A percentile compares a stretch with the other conserved stretches of the same genome.
Conservation (phyloP, 2,329 filamentous ascomycete genomes). For the Thelonectria blattea region DNA sequence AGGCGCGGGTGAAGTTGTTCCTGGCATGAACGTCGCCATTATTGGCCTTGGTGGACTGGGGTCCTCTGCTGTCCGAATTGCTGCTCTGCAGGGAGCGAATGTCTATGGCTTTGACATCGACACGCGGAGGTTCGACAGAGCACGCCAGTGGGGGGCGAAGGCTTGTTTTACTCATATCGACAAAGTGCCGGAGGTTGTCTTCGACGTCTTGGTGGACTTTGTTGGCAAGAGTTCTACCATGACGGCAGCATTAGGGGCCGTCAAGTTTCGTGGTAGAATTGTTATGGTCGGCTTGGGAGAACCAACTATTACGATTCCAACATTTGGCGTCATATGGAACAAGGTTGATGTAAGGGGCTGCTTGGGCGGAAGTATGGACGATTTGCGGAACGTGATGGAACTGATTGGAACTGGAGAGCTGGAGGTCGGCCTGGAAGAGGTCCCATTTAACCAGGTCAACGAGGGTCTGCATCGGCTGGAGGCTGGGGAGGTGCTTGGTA, state of each 20-base stretch:
- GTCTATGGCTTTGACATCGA: conserved; percentile 18
- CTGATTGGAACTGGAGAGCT: no score
- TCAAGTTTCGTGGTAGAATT: conserved; percentile 4
- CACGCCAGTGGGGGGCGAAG: not conserved
- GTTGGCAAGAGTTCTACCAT: conserved; percentile 1
- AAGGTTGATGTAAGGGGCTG: no score
- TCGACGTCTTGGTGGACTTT: conserved; percentile 21
- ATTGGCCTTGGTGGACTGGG: conserved; percentile 16
- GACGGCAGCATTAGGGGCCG: not conserved
- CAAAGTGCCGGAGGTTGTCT: not conserved
- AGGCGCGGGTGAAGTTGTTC: not conserved
- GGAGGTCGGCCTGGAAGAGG: no score
- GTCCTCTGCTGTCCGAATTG: conserved; percentile 4
- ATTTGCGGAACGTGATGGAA: no score
- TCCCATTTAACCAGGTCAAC: no score
- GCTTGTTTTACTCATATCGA: conserved; percentile 3
- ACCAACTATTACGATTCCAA: conserved; percentile 1
- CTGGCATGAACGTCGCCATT: not conserved
- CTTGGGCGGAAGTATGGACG: no score
- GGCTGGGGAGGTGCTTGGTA: no score
- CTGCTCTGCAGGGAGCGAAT: not conserved
- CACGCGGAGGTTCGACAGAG: conserved; percentile 9
- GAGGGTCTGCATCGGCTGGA: no score
- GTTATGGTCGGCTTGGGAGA: conserved; percentile 12
- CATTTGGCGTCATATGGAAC: no score